Base-by-base conservation (phyloP, 768 basidiomycete genomes). In the Tephrocybe sp. region DNA sequence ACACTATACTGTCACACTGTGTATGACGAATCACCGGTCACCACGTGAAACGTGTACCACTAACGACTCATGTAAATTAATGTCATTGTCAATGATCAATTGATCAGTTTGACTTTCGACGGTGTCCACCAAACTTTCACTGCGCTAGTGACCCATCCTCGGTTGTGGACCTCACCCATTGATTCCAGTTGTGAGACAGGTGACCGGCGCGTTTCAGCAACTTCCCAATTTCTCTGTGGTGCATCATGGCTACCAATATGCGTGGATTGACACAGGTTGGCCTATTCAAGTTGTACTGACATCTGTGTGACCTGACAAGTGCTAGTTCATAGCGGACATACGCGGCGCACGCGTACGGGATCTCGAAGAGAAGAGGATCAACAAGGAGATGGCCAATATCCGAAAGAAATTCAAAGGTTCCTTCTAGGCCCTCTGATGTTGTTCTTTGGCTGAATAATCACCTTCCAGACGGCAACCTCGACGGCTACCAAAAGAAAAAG, bases 321-420 rank as follows among this genome's bases (percentile, higher is more conserved):
- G 42, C 37, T 47, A 97, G 94, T 97, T 98, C 78, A 99, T 99
- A 67, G 94, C 95, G 66, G 97, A 99, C 69, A 91, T 99, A 62
- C 88, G 97, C 49, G 94, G 97, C 42, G 95, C 95, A 42, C 77
- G 95, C 50, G 94, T 98, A 18, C 83, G 95, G 47, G 97, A 99
- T 67, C 72, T 98, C 45, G 97, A 99, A 65, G 95, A 98, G 78
- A 98, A 97, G 71, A 77, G 97, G 47, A 97, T 99, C 59, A 99
- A 99, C 73, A 94, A 97, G 69, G 97, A 99, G 72, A 98, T 99
- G 97, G 97, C 97, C 1, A 97, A 99, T 61, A 99, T 99, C 55
- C 78, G 97, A 53, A 95, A 97, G 77, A 93, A 95, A 69, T 98
- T 99, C 77, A 97, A 97, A 79, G 92, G 94, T 89, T 11, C 38